phyloP scores from a whole-genome alignment of 768 basidiomycete genomes.

The Serpula lacrymans region DNA sequence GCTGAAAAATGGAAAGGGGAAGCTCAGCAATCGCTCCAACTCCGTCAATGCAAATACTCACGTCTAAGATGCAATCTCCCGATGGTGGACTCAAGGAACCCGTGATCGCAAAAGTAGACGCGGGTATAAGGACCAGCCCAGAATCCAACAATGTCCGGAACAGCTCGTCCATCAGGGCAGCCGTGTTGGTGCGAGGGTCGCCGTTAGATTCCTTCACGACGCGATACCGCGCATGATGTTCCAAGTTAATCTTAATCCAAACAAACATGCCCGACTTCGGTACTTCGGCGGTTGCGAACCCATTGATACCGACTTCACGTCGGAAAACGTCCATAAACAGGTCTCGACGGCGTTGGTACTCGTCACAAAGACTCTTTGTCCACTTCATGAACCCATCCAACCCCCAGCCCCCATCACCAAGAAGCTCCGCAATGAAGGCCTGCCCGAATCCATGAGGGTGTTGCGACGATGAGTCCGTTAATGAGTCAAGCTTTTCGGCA shows the following conservation, averaged over 20 bases:
- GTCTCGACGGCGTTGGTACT: constrained; percentile 49
- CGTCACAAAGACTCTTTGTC: constrained; percentile 42
- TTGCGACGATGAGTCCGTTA: constrained; percentile 46
- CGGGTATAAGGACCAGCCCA: constrained; percentile 49
- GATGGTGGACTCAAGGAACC: constrained; percentile 23
- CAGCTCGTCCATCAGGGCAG: constrained; percentile 45
- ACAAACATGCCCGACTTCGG: constrained; percentile 54
- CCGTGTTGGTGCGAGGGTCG: constrained; percentile 35
- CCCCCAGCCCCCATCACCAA: constrained; percentile 41
- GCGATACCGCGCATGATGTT: constrained; percentile 39
- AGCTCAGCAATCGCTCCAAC: background rate
- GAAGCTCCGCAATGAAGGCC: constrained; percentile 41
- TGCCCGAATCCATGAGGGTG: constrained; percentile 50
- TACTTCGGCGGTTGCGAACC: constrained; percentile 31
- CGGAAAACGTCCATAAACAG: constrained; percentile 41
- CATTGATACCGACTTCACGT: constrained; percentile 28
- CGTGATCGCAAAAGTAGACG: constrained; percentile 40
- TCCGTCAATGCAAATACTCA: constrained; percentile 26
- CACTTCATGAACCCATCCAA: constrained; percentile 44
- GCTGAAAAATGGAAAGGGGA: constrained; percentile 21
- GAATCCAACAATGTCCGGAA: constrained; percentile 39
- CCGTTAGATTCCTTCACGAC: constrained; percentile 14
- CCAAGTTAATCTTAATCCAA: constrained; percentile 46
- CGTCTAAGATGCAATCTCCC: constrained; percentile 36
- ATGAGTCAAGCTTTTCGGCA: constrained; percentile 37